Conservation (phyloP, 495 filamentous ascomycete genomes). For the Entonaema liquescens region DNA sequence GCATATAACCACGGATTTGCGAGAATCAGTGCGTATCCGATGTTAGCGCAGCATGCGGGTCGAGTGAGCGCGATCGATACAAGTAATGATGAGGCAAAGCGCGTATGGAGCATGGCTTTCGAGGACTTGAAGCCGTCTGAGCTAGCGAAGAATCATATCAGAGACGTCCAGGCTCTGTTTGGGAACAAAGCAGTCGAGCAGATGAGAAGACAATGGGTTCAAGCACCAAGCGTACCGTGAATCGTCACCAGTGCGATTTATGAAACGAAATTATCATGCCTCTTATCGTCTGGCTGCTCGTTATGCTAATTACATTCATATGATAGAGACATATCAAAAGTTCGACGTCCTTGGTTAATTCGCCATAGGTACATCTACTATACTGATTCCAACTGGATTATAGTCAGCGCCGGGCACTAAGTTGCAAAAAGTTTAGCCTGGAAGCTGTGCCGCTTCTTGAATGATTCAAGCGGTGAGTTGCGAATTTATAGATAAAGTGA, state of each 20-base stretch:
- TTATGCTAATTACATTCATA: background rate
- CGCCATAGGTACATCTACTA: background rate
- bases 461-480: no score
- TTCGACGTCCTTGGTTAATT: background rate
- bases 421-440: conserved; percentile 7
- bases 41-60: conserved; percentile 45
- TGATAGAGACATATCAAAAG: background rate
- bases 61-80: conserved; percentile 45
- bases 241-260: background rate
- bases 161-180: conserved; percentile 38
- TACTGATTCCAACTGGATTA: background rate
- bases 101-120: conserved; percentile 49
- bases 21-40: conserved; percentile 46
- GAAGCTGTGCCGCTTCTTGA: background rate
- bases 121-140: conserved; percentile 39
- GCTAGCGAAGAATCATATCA: conserved; percentile 36
- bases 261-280: background rate
- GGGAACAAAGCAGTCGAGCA: conserved; percentile 34
- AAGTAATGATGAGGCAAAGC: conserved; percentile 41
- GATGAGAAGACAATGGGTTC: conserved; percentile 18
- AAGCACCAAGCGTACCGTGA: conserved; percentile 1
- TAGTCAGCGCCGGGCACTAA: conserved; percentile 9
- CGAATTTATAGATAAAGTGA: no score
- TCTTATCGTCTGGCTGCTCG: background rate
- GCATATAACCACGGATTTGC: conserved; percentile 44